Base-by-base conservation (phyloP, 768 basidiomycete genomes). In the Phanerochaete carnosa region DNA sequence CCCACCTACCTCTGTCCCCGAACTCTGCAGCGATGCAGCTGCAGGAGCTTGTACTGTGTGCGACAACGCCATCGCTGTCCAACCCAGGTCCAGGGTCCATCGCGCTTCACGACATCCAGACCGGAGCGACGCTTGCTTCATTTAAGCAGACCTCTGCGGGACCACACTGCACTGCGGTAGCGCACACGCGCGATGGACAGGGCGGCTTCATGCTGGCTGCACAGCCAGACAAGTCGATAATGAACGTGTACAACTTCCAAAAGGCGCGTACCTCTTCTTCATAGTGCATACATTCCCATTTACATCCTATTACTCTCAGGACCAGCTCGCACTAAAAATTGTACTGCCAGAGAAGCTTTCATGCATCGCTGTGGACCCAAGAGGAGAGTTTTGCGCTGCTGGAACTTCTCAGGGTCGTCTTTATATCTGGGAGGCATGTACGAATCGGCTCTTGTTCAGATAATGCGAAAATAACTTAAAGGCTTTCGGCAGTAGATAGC, bases 191-290 rank as follows among this genome's bases (percentile, higher is more conserved):
- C 52, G 78, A 86, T 70, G 87, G 87, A 0, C 82, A 86, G 63
- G 97, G 96, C 25, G 95, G 95, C 0, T 79, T 94, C 60, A 80
- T 97, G 56, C 79, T 97, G 23, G 87, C 92, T 29, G 86, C 88
- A 1, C 95, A 97, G 70, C 84, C 87, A 50, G 93, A 95, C 60
- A 97, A 97, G 73, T 86, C 92, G 0, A 81, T 96, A 45, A 68
- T 97, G 64, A 89, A 96, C 68, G 88, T 95, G 19, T 98, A 96
- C 75, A 88, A 85, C 64, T 98, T 94, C 73, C 94, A 98, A 81
- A 95, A 94, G 79, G 96, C 91, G 63, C 58, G 75, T 69, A 23
- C 59, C 37, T 16, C 51, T 37, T 12, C 4, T 51, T 35, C 1
- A 9, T n/a, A 23, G 23, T 56, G 22, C 30, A 19, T 23, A 33